Percentiles rank a stretch among this genome's conserved stretches.
phyloP scores from a whole-genome alignment of 2,329 filamentous ascomycete genomes.

The Alternaria alternata region DNA sequence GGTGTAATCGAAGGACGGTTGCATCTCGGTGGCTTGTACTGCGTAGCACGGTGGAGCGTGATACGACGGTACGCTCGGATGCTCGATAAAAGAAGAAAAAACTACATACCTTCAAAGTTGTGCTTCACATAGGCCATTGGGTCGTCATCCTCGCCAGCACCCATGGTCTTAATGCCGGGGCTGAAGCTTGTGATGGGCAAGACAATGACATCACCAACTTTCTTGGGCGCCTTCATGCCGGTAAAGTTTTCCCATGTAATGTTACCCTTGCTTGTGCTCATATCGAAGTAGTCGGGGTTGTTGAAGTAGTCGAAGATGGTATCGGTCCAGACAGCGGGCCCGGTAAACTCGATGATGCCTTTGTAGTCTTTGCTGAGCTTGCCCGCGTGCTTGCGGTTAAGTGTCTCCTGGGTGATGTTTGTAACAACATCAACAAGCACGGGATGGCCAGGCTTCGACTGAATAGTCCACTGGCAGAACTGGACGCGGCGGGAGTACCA shows the following conservation, averaged over 20 bases:
- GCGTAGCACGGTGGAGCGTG: slow-evolving; percentile 7
- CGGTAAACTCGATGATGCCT: slow-evolving; percentile 91
- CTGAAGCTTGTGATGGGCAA: slow-evolving; percentile 97
- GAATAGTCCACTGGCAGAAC: slow-evolving; percentile 99
- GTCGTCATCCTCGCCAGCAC: slow-evolving; percentile 84
- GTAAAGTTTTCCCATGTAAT: slow-evolving; percentile 92
- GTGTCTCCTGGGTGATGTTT: slow-evolving; percentile 82
- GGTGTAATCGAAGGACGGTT: not conserved
- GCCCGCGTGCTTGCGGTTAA: slow-evolving; percentile 74
- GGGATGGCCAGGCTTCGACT: slow-evolving; percentile 92
- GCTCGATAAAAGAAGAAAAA: not conserved
- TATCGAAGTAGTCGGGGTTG: slow-evolving; percentile 86
- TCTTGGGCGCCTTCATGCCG: slow-evolving; percentile 81
- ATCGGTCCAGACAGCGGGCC: slow-evolving; percentile 95
- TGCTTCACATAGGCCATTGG: slow-evolving; percentile 98
- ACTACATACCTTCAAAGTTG: slow-evolving; percentile 84
- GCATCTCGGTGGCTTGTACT: not conserved
- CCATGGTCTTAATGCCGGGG: slow-evolving; percentile 93
- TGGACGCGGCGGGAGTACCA: slow-evolving; percentile 98
- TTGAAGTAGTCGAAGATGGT: slow-evolving; percentile 93
- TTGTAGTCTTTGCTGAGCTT: slow-evolving; percentile 71
- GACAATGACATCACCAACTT: slow-evolving; percentile 91
- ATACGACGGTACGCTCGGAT: slow-evolving; percentile 4
- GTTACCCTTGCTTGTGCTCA: slow-evolving; percentile 71
- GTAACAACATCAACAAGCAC: slow-evolving; percentile 87